Percentiles rank a stretch among this genome's conserved stretches.
These are phyloP conservation scores for Sporothrix sp. DNA, from an alignment of 2,329 filamentous ascomycete species.

Conservation along the genomic window DNA sequence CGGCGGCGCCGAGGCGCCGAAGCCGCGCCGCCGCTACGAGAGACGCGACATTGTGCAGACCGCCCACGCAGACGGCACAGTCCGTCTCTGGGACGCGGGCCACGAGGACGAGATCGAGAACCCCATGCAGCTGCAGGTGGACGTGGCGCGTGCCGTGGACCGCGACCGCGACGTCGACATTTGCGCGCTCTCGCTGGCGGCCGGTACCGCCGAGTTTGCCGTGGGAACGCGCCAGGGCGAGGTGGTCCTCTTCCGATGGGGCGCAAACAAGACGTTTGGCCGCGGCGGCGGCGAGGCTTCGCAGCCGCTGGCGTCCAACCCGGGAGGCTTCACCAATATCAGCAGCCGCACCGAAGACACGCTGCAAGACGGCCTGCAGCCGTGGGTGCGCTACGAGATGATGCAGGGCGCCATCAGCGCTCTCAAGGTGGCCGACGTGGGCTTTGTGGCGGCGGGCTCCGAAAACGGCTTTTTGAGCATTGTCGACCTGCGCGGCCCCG, in stretches of 20 bases:
- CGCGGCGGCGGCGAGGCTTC: conserved; percentile 38
- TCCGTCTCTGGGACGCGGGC: conserved; percentile 89
- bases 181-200: conserved; percentile 67
- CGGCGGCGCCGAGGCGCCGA: conserved; percentile 65
- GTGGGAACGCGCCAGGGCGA: conserved; percentile 78
- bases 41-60: conserved; percentile 76
- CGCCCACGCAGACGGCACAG: conserved; percentile 79
- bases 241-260: conserved; percentile 79
- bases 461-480: conserved; percentile 72
- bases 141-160: conserved; percentile 72
- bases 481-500: conserved; percentile 79
- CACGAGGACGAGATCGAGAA: conserved; percentile 94
- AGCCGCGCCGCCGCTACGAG: conserved; percentile 67
- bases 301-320: conserved; percentile 40
- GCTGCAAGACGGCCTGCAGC: conserved; percentile 60
- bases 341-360: conserved; percentile 58
- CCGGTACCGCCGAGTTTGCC: conserved; percentile 74
- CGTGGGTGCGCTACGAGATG: conserved; percentile 72
- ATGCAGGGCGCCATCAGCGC: conserved; percentile 72
- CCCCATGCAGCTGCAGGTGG: conserved; percentile 67
- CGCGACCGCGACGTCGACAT: conserved; percentile 70
- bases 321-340: conserved; percentile 67
- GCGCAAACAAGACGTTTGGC: conserved; percentile 64
- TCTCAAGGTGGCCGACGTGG: conserved; percentile 78
- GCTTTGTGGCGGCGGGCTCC: conserved; percentile 81